Evolutionary conservation across 164 flowering plant genomes (phyloP), one percentile per base, ranked within the genome.

Genomic region (Vitis amurensis): DNA sequence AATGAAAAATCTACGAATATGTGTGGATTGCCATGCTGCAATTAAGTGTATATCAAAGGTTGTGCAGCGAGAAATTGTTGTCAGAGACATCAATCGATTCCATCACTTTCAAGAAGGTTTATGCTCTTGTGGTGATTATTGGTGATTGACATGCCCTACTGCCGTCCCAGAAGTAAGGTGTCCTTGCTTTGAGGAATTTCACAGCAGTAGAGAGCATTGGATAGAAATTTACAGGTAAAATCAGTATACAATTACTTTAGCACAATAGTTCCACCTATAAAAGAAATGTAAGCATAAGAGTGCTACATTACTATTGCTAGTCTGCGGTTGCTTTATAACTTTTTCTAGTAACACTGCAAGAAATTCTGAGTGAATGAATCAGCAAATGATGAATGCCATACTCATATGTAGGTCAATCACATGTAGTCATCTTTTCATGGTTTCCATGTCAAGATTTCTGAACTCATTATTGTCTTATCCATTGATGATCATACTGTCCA

Each of bases 121-220:
- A n/a, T 92, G 98, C 80, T 91, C 97, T n/a, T 94, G 98, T 73
- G 84, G 86, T 74, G 97, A 90, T 82, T 92, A 87, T 76, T 94
- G 99, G 99, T 94, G 82, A 88, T 59, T 59, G 51, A 57, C 9
- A 27, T 11, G 44, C 14, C 49, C 29, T 52, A 55, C 27, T 23
- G 27, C 27, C 2, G 0, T 1, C 1, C 27, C 27, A 23, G 27
- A 23, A 23, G 27, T 1, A 23, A 23, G 27, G 27, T 23, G 27
- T 23, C 27, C 27, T 23, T 23, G 27, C 27, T 23, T 9, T 30
- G 23, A 16, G 19, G 8, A 8, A n/a, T 2, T 10, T 16, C 30
- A 63, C 3, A n/a, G 14, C 19, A 23, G 27, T n/a, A 30, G 51
- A 49, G 53, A 12, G 51, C 15, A 37, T 37, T 37, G 44, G 7